These are phyloP conservation scores for Colletotrichum limetticola DNA, from an alignment of 2,329 filamentous ascomycete species.

Conservation along the genomic window DNA sequence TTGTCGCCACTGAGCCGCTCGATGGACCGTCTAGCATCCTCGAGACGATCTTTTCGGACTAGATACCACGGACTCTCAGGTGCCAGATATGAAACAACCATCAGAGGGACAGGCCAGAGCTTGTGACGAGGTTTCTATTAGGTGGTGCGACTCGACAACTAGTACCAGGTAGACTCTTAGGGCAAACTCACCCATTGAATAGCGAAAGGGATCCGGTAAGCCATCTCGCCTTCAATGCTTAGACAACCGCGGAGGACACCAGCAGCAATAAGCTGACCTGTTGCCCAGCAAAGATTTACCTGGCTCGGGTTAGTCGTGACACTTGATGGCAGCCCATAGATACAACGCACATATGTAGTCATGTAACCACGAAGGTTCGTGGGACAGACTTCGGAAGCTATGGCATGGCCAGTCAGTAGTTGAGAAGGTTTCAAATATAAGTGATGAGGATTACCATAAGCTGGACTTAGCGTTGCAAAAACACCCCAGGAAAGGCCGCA, in stretches of 20 bases:
- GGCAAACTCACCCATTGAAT: slow-evolving; percentile 46
- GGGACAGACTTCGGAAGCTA: slow-evolving; percentile 55
- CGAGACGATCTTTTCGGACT: slow-evolving; percentile 48
- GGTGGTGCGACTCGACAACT: neutral
- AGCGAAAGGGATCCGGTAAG: slow-evolving; percentile 53
- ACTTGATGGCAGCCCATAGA: rapidly evolving
- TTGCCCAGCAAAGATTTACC: slow-evolving; percentile 55
- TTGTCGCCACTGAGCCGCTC: slow-evolving; percentile 43
- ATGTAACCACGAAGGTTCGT: slow-evolving; percentile 53
- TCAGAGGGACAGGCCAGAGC: slow-evolving; percentile 50
- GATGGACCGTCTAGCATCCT: slow-evolving; percentile 46
- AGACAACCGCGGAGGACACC: slow-evolving; percentile 52
- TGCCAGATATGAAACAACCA: slow-evolving; percentile 49
- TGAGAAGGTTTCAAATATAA: slow-evolving; percentile 39
- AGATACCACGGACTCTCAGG: slow-evolving; percentile 58
- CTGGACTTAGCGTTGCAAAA: slow-evolving; percentile 54
- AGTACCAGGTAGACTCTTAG: neutral
- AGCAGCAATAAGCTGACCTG: slow-evolving; percentile 53
- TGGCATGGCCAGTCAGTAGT: slow-evolving; percentile 46
- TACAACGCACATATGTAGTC: slow-evolving; percentile 43
- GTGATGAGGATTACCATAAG: slow-evolving; percentile 45
- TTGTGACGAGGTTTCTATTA: neutral
- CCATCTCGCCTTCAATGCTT: slow-evolving; percentile 46
- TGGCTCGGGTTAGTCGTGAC: slow-evolving; percentile 19
- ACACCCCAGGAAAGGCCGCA: slow-evolving; percentile 58